A percentile compares a stretch with the other conserved stretches of the same genome.
These are phyloP conservation scores for Aspergillus pseudoviridinutans DNA, from an alignment of 2,329 filamentous ascomycete species.

Conservation along the genomic window DNA sequence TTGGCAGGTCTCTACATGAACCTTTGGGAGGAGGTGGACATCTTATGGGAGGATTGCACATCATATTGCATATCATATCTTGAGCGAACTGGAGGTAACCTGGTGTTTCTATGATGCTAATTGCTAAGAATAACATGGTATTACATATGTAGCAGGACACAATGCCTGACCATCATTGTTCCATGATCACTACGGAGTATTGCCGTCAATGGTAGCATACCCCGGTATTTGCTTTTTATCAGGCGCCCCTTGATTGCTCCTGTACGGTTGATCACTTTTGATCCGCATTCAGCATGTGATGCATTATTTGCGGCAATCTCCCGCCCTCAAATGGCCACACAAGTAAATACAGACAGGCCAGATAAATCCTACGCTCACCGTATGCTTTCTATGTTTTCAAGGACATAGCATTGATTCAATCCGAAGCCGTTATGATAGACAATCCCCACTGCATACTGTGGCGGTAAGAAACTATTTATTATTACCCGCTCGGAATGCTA, in stretches of 20 bases:
- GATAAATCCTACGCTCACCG: not conserved
- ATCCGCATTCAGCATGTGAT: not conserved
- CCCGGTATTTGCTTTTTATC: not conserved
- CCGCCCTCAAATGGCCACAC: not conserved
- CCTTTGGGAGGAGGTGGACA: not conserved
- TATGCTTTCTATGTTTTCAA: not conserved
- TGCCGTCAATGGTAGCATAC: not conserved
- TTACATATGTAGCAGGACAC: not conserved
- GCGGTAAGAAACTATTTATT: not conserved
- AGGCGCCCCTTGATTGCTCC: not conserved
- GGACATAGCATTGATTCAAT: not conserved
- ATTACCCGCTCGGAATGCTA: not conserved
- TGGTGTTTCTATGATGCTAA: not conserved
- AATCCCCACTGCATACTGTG: not conserved
- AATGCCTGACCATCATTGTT: not conserved
- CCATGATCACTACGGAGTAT: not conserved
- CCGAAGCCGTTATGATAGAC: not conserved
- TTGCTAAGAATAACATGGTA: constrained; percentile 1
- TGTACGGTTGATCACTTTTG: not conserved
- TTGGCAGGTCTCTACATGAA: not conserved
- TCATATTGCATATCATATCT: not conserved
- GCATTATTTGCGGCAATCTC: not conserved
- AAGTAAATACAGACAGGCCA: not conserved
- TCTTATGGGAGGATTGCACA: not conserved
- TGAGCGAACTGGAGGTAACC: not conserved